Conservation (phyloP, 805 yeast species). For the Kluyveromyces starmeri region DNA sequence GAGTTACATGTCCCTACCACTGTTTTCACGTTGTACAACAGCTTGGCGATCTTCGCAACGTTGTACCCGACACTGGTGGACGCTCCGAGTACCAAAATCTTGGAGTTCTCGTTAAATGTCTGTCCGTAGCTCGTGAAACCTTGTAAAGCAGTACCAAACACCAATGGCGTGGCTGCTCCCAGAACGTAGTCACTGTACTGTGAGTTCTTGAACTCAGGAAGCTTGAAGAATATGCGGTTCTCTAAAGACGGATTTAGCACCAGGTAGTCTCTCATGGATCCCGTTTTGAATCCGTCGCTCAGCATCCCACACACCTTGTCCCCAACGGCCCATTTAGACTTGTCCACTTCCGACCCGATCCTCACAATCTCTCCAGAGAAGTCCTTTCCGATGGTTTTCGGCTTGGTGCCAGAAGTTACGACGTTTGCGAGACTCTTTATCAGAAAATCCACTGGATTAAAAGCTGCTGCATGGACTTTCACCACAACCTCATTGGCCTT, state of each 20-base stretch:
- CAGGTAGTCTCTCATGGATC: conserved; percentile 41
- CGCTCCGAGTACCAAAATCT: conserved; percentile 62
- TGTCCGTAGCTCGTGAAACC: conserved; percentile 29
- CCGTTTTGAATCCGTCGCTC: conserved; percentile 23
- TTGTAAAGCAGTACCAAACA: conserved; percentile 51
- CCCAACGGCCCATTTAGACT: conserved; percentile 18
- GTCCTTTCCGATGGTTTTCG: conserved; percentile 23
- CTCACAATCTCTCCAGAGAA: conserved; percentile 24
- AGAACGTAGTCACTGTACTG: conserved; percentile 16
- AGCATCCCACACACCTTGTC: conserved; percentile 23
- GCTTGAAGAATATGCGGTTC: conserved; percentile 28
- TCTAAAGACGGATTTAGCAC: conserved; percentile 29
- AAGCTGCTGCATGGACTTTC: conserved; percentile 23
- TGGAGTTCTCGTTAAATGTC: conserved; percentile 34
- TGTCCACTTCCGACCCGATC: conserved; percentile 17
- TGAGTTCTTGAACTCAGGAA: conserved; percentile 11
- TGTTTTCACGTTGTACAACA: conserved; percentile 35
- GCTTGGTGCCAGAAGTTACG: conserved; percentile 4
- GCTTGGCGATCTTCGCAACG: conserved; percentile 48
- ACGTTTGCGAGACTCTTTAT: conserved; percentile 11
- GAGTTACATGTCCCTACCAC: conserved; percentile 53
- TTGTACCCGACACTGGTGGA: conserved; percentile 60
- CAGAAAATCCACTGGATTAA: conserved; percentile 25
- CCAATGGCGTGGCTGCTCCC: conserved; percentile 52
- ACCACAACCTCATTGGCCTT: conserved; percentile 21